Percentiles rank a stretch among this genome's conserved stretches.
phyloP scores from a whole-genome alignment of 2,329 filamentous ascomycete species.

The Ilyonectria destructans region DNA sequence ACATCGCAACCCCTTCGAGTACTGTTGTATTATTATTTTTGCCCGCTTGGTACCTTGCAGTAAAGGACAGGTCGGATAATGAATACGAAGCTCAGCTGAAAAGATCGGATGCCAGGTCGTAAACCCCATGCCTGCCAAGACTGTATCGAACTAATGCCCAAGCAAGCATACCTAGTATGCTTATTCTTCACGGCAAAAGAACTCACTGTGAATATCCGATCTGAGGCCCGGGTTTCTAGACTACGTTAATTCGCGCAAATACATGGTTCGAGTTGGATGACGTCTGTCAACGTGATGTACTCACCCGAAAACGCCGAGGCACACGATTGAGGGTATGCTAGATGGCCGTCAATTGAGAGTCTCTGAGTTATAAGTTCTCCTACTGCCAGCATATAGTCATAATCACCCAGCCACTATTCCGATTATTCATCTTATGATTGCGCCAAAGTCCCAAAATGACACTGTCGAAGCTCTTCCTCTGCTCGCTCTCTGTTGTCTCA shows the following conservation, averaged over 20 bases:
- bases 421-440: not conserved
- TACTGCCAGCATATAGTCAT: not conserved
- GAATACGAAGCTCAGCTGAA: not conserved
- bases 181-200: not conserved
- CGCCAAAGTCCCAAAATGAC: not conserved
- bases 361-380: not conserved
- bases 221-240: not conserved
- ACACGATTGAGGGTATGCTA: not conserved
- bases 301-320: not conserved
- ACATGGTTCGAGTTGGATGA: not conserved
- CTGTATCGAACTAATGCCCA: not conserved
- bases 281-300: not conserved
- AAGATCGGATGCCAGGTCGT: not conserved
- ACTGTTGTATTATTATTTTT: not conserved
- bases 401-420: not conserved
- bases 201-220: not conserved
- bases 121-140: conserved; percentile 3
- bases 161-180: not conserved
- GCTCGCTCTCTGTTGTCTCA: not conserved
- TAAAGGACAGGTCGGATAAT: not conserved
- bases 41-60: not conserved
- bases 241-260: not conserved
- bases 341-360: conserved; percentile 1
- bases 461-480: conserved; percentile 2
- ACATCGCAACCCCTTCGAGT: not conserved